phyloP scores from a whole-genome alignment of 73 alveolate genomes.

The Paramecium sexaurelia region DNA sequence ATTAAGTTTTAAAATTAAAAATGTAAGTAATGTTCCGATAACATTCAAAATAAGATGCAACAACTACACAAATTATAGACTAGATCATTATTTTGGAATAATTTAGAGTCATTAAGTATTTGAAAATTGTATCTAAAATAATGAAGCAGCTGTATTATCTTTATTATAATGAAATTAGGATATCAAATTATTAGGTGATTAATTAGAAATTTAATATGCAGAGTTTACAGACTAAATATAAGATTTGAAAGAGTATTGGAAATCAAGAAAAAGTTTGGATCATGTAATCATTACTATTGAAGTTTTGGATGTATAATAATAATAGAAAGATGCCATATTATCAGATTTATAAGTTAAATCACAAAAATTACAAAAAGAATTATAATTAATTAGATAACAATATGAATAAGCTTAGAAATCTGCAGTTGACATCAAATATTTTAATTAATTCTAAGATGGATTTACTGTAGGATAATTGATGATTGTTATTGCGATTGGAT shows the following conservation, averaged over 20 bases:
- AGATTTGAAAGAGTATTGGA: slow-evolving; percentile 15
- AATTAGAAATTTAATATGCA: slow-evolving; percentile 27
- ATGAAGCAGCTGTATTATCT: not conserved
- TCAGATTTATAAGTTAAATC: not conserved
- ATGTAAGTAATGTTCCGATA: not conserved
- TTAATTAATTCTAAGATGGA: slow-evolving; percentile 6
- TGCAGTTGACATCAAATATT: not conserved
- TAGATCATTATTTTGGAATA: not conserved
- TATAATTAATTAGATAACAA: not conserved
- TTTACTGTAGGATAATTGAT: not conserved
- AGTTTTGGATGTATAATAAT: not conserved
- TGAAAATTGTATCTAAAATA: not conserved
- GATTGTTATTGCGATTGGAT: not conserved
- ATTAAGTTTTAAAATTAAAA: not conserved
- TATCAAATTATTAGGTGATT: not conserved
- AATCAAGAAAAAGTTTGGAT: not conserved
- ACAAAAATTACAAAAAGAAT: not conserved
- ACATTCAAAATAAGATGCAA: slow-evolving; percentile 24
- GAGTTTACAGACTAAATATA: not conserved
- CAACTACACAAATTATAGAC: not conserved
- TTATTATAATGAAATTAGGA: not conserved
- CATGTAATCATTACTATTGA: not conserved
- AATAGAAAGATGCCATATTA: not conserved
- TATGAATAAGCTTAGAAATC: not conserved
- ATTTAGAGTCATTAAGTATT: not conserved